A percentile compares a stretch with the other conserved stretches of the same genome.
These are phyloP conservation scores for Cladosporium sphaerospermum DNA, from an alignment of 2,329 filamentous ascomycete genomes.

Conservation along the genomic window DNA sequence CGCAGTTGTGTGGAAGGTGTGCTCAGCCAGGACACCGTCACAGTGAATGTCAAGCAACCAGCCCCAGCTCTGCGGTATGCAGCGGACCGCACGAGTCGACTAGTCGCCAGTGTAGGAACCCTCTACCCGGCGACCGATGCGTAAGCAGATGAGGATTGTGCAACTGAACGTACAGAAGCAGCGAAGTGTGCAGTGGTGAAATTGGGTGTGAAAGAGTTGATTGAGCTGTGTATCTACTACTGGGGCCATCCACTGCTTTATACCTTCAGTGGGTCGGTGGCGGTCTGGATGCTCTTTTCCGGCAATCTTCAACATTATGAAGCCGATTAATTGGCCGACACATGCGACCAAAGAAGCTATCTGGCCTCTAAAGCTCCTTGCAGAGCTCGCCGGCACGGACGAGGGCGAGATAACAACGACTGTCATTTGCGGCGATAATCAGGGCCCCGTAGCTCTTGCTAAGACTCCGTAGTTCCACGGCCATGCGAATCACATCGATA, in stretches of 20 bases:
- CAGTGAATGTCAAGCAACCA: neutral
- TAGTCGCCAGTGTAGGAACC: neutral
- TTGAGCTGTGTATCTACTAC: neutral
- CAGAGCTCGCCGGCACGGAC: too few relatives aligned
- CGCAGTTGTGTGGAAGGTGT: neutral
- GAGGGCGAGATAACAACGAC: too few relatives aligned
- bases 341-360: too few relatives aligned
- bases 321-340: too few relatives aligned
- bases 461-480: too few relatives aligned
- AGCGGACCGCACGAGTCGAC: neutral
- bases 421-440: too few relatives aligned
- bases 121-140: neutral
- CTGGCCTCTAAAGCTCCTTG: too few relatives aligned
- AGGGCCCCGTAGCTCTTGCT: too few relatives aligned
- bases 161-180: neutral
- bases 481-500: too few relatives aligned
- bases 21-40: constrained; percentile 1
- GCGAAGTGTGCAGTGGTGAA: neutral
- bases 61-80: neutral
- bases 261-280: neutral
- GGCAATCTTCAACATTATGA: neutral
- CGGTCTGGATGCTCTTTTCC: constrained; percentile 2
- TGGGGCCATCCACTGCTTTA: constrained; percentile 1
- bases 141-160: neutral
- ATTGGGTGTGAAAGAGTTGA: neutral